These are phyloP conservation scores for Epichloe gansuensis DNA, from an alignment of 2,329 filamentous ascomycete species.

Conservation along the genomic window DNA sequence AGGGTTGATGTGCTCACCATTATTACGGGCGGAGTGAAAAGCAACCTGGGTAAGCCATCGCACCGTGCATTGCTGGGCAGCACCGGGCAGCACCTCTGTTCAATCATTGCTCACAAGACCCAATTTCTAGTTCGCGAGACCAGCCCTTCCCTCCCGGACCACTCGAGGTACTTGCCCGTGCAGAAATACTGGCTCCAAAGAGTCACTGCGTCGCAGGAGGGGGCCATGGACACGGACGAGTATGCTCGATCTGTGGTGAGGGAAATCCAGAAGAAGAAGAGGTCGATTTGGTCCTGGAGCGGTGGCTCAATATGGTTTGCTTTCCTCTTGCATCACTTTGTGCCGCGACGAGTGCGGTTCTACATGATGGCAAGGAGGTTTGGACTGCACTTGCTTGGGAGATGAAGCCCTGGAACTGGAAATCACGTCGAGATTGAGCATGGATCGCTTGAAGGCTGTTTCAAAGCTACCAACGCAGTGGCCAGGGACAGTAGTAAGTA, in stretches of 20 bases:
- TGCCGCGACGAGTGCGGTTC: slow-evolving; percentile 1
- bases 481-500: neutral
- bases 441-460: neutral
- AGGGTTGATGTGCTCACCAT: slow-evolving; percentile 10
- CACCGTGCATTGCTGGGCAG: neutral
- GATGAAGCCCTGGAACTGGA: too few species aligned
- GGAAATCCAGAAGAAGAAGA: slow-evolving; percentile 8
- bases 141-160: slow-evolving; percentile 4
- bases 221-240: slow-evolving; percentile 6
- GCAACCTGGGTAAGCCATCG: slow-evolving; percentile 8
- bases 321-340: slow-evolving; percentile 13
- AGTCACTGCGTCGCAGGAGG: slow-evolving; percentile 1
- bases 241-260: slow-evolving; percentile 9
- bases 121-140: slow-evolving; percentile 6
- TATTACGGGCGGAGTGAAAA: slow-evolving; percentile 9
- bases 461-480: neutral
- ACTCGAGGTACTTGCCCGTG: slow-evolving; percentile 7
- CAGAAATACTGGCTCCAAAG: slow-evolving; percentile 8
- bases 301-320: slow-evolving; percentile 7
- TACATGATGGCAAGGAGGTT: neutral
- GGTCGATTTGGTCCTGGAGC: slow-evolving; percentile 10
- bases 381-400: neutral
- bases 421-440: too few species aligned
- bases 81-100: too few species aligned
- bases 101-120: neutral